These are phyloP conservation scores for Lophium mytilinum DNA, from an alignment of 495 filamentous ascomycete genomes.

Conservation along the genomic window DNA sequence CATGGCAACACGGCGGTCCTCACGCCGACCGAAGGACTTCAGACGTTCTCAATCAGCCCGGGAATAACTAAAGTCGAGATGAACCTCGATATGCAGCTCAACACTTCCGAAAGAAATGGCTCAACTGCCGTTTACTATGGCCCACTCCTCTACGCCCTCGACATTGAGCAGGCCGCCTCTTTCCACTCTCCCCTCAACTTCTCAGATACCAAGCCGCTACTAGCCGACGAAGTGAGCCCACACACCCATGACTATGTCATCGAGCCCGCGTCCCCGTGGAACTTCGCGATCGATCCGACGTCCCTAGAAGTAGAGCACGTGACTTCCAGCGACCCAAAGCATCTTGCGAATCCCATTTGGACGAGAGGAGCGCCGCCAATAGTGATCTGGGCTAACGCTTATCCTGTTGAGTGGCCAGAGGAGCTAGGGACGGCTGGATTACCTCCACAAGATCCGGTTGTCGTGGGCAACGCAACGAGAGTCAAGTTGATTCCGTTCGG, in stretches of 20 bases:
- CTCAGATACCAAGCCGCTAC: slow-evolving; percentile 4
- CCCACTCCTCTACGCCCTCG: slow-evolving; percentile 47
- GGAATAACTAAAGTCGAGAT: slow-evolving; percentile 27
- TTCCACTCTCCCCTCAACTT: slow-evolving; percentile 24
- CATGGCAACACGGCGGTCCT: too few species aligned
- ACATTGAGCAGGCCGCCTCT: slow-evolving; percentile 23
- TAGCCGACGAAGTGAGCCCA: too few species aligned
- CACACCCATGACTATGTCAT: too few species aligned
- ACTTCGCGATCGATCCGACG: slow-evolving; percentile 43
- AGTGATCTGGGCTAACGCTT: slow-evolving; percentile 43
- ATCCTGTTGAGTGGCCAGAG: slow-evolving; percentile 45
- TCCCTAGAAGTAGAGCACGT: slow-evolving; percentile 20
- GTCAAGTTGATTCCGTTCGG: slow-evolving; percentile 39
- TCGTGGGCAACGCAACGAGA: too few species aligned
- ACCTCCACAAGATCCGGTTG: too few species aligned
- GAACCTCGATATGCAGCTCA: slow-evolving; percentile 19
- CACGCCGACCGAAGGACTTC: slow-evolving; percentile 23
- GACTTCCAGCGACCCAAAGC: background rate
- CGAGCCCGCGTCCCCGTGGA: slow-evolving; percentile 35
- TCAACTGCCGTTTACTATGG: slow-evolving; percentile 43
- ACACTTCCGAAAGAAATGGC: slow-evolving; percentile 21
- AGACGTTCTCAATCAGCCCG: slow-evolving; percentile 27
- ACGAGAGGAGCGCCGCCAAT: slow-evolving; percentile 41
- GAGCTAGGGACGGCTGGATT: too few species aligned
- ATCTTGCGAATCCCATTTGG: slow-evolving; percentile 42